phyloP scores from a whole-genome alignment of 2,329 filamentous ascomycete species.

The Aspergillus tanneri region DNA sequence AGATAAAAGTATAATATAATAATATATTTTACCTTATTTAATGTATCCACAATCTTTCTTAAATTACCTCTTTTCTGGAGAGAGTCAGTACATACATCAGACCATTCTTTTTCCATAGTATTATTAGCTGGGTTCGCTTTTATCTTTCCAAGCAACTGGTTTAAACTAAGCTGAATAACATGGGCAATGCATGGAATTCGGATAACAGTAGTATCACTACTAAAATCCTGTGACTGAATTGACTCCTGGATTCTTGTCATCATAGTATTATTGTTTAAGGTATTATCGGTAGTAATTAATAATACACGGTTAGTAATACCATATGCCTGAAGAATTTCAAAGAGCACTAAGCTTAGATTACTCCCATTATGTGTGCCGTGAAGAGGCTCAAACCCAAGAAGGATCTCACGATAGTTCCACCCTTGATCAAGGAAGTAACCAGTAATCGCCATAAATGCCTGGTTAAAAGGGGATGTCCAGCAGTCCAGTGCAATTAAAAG shows the following conservation, averaged over 20 bases:
- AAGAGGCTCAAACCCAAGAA: neutral
- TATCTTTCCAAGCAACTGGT: neutral
- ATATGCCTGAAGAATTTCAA: neutral
- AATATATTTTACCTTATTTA: neutral
- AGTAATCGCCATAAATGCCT: neutral
- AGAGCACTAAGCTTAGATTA: neutral
- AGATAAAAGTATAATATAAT: neutral
- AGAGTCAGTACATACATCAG: neutral
- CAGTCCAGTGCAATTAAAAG: neutral
- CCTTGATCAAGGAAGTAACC: neutral
- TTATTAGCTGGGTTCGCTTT: neutral
- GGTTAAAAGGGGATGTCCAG: neutral
- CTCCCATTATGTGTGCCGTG: neutral
- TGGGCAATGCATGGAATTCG: neutral
- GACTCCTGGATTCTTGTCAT: neutral
- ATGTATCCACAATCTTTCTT: neutral
- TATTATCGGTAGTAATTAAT: neutral
- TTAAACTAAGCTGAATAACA: neutral
- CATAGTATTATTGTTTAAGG: neutral
- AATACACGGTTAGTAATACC: neutral
- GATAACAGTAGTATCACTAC: neutral
- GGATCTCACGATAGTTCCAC: neutral
- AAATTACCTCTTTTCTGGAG: neutral
- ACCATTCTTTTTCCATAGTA: neutral
- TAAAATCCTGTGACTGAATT: neutral